Conservation (phyloP, 1,139 yeast species). For the Geotrichum histeridarum region DNA sequence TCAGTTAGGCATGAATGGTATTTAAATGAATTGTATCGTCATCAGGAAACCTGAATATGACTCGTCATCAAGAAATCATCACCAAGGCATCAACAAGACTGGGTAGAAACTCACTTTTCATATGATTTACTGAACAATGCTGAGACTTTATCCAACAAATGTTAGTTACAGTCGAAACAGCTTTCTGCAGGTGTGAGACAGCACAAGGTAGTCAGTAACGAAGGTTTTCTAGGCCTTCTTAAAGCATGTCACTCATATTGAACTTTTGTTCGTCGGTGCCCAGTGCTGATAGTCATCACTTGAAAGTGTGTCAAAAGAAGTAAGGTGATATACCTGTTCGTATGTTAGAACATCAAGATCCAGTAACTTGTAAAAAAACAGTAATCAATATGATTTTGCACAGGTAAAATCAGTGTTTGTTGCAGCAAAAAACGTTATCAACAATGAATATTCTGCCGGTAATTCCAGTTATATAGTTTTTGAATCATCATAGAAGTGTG, state of each 20-base stretch:
- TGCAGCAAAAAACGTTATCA: slow-evolving; percentile 17
- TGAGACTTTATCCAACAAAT: too few species aligned
- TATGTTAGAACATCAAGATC: too few species aligned
- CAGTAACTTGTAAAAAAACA: too few species aligned
- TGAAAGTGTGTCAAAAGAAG: slow-evolving; percentile 21
- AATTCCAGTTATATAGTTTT: slow-evolving; percentile 17
- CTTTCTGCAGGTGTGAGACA: too few species aligned
- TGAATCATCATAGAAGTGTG: slow-evolving; percentile 9
- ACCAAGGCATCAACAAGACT: slow-evolving; percentile 24
- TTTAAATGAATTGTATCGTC: slow-evolving; percentile 68
- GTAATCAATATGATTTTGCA: neutral
- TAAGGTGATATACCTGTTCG: too few species aligned
- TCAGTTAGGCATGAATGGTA: slow-evolving; percentile 84
- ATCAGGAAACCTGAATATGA: slow-evolving; percentile 89
- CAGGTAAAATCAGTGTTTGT: slow-evolving; percentile 6
- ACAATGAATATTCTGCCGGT: slow-evolving; percentile 18
- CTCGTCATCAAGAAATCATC: slow-evolving; percentile 99
- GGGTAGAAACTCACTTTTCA: too few species aligned
- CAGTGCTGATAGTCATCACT: slow-evolving; percentile 97
- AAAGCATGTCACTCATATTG: slow-evolving; percentile 85
- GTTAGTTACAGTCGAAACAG: too few species aligned
- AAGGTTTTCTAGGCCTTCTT: slow-evolving; percentile 99
- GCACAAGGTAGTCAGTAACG: slow-evolving; percentile 55
- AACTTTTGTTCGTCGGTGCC: slow-evolving; percentile 75
- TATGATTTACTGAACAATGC: too few species aligned